Conservation (phyloP, 148 eudicot genomes). For the Heliosperma pusillum region DNA sequence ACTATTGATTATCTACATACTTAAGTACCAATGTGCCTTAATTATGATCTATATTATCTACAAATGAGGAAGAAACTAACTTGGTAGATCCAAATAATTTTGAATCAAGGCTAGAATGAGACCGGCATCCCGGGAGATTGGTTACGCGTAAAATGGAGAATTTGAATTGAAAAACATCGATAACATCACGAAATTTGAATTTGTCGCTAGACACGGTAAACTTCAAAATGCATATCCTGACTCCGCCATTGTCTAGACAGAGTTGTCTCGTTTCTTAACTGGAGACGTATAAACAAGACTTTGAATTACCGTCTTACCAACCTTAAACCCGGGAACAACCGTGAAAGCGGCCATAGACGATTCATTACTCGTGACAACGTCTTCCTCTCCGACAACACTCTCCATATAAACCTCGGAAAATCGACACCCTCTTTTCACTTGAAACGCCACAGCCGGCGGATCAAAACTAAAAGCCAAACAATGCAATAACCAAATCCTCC, state of each 20-base stretch:
- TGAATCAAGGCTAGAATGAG: not conserved
- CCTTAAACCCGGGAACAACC: constrained; percentile 86
- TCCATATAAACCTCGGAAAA: constrained; percentile 92
- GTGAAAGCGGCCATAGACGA: constrained; percentile 47
- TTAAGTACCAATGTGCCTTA: not conserved
- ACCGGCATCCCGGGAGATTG: not conserved
- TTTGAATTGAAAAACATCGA: not conserved
- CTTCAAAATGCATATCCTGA: not conserved
- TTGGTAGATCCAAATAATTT: not conserved
- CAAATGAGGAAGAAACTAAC: not conserved
- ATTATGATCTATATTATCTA: not conserved
- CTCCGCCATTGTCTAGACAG: not conserved
- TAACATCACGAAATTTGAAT: too few relatives aligned
- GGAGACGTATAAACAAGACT: constrained; percentile 65
- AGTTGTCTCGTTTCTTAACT: not conserved
- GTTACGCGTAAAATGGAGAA: not conserved
- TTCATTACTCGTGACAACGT: constrained; percentile 28
- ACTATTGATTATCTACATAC: too few relatives aligned
- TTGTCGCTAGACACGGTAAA: too few relatives aligned
- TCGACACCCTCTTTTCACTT: constrained; percentile 49
- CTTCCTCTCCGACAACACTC: constrained; percentile 39
- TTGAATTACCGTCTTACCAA: constrained; percentile 76
- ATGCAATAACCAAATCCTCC: constrained; percentile 74
- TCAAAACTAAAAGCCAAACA: constrained; percentile 60
- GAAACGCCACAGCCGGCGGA: constrained; percentile 56